Conservation (phyloP, 2,329 filamentous ascomycete species). For the Pseudocercospora vitis region DNA sequence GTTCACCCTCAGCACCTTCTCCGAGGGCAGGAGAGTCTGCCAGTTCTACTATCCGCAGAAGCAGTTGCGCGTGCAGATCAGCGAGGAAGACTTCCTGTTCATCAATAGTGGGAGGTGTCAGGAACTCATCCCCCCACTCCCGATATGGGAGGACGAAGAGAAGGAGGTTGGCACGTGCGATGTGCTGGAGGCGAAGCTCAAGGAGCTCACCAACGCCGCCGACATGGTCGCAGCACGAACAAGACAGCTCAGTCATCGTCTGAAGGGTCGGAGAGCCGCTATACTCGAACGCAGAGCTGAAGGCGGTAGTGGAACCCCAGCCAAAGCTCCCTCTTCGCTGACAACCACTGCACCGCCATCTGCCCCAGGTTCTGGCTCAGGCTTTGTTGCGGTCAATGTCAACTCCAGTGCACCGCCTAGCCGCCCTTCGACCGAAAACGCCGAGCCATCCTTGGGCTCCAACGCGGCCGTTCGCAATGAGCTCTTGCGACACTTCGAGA, state of each 20-base stretch:
- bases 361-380: constrained; percentile 32
- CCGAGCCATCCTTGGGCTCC: constrained; percentile 37
- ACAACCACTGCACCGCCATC: constrained; percentile 35
- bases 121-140: constrained; percentile 76
- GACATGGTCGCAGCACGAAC: constrained; percentile 70
- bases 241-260: constrained; percentile 75
- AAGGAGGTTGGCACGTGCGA: constrained; percentile 82
- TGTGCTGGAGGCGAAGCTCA: constrained; percentile 76
- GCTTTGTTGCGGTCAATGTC: constrained; percentile 61
- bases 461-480: constrained; percentile 60
- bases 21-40: constrained; percentile 70
- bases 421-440: constrained; percentile 34
- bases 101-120: constrained; percentile 81
- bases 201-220: constrained; percentile 74
- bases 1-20: constrained; percentile 68
- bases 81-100: constrained; percentile 81
- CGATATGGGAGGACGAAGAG: constrained; percentile 80
- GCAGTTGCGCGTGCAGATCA: constrained; percentile 78
- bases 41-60: constrained; percentile 72
- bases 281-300: constrained; percentile 63
- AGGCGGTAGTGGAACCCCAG: constrained; percentile 39
- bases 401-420: constrained; percentile 30
- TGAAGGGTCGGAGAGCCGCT: constrained; percentile 72
- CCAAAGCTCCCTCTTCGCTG: constrained; percentile 34
- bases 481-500: constrained; percentile 63